Evolutionary conservation across 2,329 filamentous ascomycete species (phyloP).

Genomic region (Fusarium circinatum): DNA sequence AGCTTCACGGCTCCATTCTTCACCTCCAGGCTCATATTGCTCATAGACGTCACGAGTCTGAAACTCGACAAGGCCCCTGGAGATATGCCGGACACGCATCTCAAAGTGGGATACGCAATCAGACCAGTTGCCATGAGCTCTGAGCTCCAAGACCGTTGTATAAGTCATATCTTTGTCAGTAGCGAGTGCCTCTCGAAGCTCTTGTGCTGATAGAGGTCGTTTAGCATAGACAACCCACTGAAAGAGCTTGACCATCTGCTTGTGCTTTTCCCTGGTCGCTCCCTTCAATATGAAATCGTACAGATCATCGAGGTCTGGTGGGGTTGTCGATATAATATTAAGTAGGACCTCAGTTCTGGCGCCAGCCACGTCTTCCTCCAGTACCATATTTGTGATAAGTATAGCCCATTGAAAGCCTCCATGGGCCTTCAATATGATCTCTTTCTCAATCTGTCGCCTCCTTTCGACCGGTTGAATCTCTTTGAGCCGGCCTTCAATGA

Average conservation of each 20-base stretch:
- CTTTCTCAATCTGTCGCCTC: background rate
- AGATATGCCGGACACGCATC: background rate
- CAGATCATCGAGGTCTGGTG: background rate
- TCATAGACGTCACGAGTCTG: background rate
- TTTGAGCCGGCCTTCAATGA: background rate
- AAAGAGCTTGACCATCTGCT: background rate
- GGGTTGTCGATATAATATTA: background rate
- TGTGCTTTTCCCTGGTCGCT: fast-evolving
- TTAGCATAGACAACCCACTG: background rate
- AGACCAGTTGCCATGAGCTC: background rate
- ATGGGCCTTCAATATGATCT: background rate
- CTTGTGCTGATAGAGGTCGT: background rate
- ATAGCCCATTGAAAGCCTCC: background rate
- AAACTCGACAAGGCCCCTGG: background rate
- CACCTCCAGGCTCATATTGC: background rate
- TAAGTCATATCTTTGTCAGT: background rate
- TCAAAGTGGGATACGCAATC: fast-evolving
- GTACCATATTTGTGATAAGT: background rate
- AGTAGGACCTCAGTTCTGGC: background rate
- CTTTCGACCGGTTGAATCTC: fast-evolving
- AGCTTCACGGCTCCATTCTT: background rate
- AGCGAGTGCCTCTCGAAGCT: background rate
- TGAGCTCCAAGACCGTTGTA: background rate
- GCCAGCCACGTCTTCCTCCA: background rate
- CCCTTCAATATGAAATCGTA: background rate